Conservation (phyloP, 2,329 filamentous ascomycete genomes). For the Pseudogymnoascus sp. region DNA sequence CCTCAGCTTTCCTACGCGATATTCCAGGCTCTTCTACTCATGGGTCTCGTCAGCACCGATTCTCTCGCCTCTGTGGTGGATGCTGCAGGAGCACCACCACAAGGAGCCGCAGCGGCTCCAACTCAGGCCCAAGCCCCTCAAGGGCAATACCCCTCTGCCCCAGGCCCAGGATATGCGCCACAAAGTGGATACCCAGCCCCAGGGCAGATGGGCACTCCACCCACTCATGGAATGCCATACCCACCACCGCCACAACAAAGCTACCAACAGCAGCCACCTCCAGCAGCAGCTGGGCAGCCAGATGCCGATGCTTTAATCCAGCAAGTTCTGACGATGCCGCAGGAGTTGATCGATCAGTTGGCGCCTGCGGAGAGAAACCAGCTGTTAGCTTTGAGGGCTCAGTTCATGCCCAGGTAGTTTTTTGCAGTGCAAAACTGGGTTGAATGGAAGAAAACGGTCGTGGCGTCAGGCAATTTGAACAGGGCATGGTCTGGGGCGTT, state of each 20-base stretch:
- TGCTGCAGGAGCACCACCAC: constrained; percentile 27
- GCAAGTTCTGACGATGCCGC: constrained; percentile 72
- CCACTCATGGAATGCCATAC: constrained; percentile 32
- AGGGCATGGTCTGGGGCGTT: constrained; percentile 4
- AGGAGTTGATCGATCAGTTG: constrained; percentile 70
- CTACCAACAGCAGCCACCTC: constrained; percentile 34
- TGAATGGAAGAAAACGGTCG: neutral
- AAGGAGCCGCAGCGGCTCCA: neutral
- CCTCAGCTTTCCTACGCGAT: constrained; percentile 92
- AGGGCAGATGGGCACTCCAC: constrained; percentile 36
- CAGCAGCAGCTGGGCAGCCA: constrained; percentile 34
- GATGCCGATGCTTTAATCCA: constrained; percentile 68
- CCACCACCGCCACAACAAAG: constrained; percentile 36
- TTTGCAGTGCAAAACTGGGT: neutral
- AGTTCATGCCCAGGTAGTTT: constrained; percentile 35
- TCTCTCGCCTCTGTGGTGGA: constrained; percentile 77
- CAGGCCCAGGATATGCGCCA: constrained; percentile 30
- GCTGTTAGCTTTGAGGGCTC: constrained; percentile 66
- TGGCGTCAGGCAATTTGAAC: neutral
- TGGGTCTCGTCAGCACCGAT: constrained; percentile 82
- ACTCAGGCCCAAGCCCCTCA: neutral
- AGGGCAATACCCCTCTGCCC: constrained; percentile 26
- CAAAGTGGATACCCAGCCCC: constrained; percentile 31
- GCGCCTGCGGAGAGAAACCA: constrained; percentile 68
- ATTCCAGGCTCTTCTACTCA: constrained; percentile 86